phyloP scores from a whole-genome alignment of 2,329 filamentous ascomycete genomes.

The Fusarium goolgardi region DNA sequence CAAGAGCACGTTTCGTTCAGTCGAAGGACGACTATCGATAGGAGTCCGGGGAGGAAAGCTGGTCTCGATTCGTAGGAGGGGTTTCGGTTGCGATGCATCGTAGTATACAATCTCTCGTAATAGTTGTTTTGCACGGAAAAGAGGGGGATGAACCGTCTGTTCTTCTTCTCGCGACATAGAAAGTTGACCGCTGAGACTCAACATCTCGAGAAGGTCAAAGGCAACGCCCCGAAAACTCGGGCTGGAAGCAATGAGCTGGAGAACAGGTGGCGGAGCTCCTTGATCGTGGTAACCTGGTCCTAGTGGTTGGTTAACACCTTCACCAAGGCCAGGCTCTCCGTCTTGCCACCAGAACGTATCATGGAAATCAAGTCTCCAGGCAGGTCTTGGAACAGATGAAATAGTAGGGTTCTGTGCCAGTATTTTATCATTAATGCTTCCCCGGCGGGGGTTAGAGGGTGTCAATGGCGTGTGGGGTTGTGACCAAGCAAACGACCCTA shows the following conservation, averaged over 20 bases:
- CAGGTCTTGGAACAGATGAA: slow-evolving; percentile 55
- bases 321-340: slow-evolving; percentile 54
- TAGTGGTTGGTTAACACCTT: slow-evolving; percentile 32
- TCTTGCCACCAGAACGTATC: slow-evolving; percentile 70
- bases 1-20: slow-evolving; percentile 61
- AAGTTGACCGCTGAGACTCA: slow-evolving; percentile 62
- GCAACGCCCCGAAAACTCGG: slow-evolving; percentile 62
- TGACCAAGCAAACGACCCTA: slow-evolving; percentile 61
- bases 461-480: slow-evolving; percentile 63
- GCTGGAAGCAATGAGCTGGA: slow-evolving; percentile 63
- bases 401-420: slow-evolving; percentile 59
- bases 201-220: slow-evolving; percentile 65
- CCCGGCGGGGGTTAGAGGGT: slow-evolving; percentile 62
- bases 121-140: slow-evolving; percentile 66
- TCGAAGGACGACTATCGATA: slow-evolving; percentile 60
- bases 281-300: slow-evolving; percentile 39
- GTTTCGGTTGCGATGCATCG: slow-evolving; percentile 62
- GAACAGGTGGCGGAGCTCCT: slow-evolving; percentile 60
- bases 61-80: slow-evolving; percentile 51
- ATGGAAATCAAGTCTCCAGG: slow-evolving; percentile 63
- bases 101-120: slow-evolving; percentile 66
- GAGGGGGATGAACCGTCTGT: slow-evolving; percentile 60
- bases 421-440: slow-evolving; percentile 64
- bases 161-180: slow-evolving; percentile 62
- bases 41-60: slow-evolving; percentile 38